Base-by-base conservation (phyloP, 2,329 filamentous ascomycete genomes). In the Trichoderma sp. region DNA sequence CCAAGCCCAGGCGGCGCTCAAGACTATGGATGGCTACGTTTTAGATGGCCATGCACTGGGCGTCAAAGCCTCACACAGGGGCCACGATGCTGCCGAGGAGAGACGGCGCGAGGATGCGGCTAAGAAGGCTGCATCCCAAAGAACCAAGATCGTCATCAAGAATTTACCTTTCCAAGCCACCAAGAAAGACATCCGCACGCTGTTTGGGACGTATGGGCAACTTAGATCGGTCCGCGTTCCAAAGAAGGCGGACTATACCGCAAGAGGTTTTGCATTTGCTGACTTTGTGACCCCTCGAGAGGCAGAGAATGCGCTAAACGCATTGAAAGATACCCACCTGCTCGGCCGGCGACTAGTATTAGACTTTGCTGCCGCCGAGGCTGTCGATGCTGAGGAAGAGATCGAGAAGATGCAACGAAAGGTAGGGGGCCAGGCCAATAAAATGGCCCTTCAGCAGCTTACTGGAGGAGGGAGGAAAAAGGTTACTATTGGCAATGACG, bases 351-450 rank as follows among this genome's bases (percentile, higher is more conserved):
- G 92, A 78, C 86, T 99, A 77, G 94, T 98, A 70, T 87, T 99
- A 73, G 93, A 98, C 80, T 98, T 94, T 83, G 95, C 95, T 50
- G 91, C 94, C 78, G 93, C 92, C 74, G 96, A 98, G 77, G 88
- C 93, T 50, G 87, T 96, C 75, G 95, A 98, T 84, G 91, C 96
- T 3, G 96, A 99, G 84, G 94, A 95, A 82, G 95, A 98, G 84
- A 96, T 99, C 79, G 91, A 93, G 80, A 95, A 94, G 85, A 97
- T 99, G 92, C 93, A 97, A 84, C 93, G 93, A 87, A 99, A 98
- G 87, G 92, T 97, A 79, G 93, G 93, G 73, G 90, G 91, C 73
- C 95, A 98, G 84, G 89, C 93, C 81, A 93, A 97, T 84, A 96
- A 95, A 84, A 92, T 98, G 78, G 93, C 93, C 77, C 85, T 97